Evolutionary conservation across 73 alveolate genomes (phyloP), one percentile per base, ranked within the genome.

Genomic region (Blepharisma stoltei): DNA sequence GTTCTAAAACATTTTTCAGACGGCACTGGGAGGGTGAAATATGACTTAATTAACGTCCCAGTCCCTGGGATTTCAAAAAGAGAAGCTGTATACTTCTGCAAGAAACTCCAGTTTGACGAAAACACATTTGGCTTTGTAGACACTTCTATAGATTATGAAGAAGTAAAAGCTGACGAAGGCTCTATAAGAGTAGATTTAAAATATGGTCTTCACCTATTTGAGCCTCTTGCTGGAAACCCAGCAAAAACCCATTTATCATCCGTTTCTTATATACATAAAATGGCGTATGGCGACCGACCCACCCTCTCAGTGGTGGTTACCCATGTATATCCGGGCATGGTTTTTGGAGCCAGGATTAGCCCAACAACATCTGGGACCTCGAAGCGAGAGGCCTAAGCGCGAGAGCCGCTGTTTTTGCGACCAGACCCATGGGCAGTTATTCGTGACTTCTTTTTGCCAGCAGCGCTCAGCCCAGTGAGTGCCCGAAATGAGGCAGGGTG

Each of bases 11-110:
- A 25, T 20, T 60, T 20, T 25, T 14, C 48, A 9, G 73, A 60
- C 11, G 46, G 14, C 5, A 18, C 73, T 20, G 41, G 41, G 41
- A 14, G 73, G 23, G 23, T 60, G 11, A n/a, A 38, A 60, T 60
- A 60, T 60, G 73, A 60, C 14, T 11, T 60, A 14, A 60, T 60
- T 9, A 38, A 60, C 5, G 73, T 38, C 18, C 49, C n/a, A 14
- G 46, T 60, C 14, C 73, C 73, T 60, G 73, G 73, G 2, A 38
- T 60, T 9, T 60, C 73, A 18, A n/a, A n/a, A 20, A 60, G 73
- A 60, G 73, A 60, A n/a, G 23, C 5, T 20, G 38, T 60, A 9
- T 60, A 60, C 5, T 60, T 60, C 23, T n/a, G 73, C 38, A 60
- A 14, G 18, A 60, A 60, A 60, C 11, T 60, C 0, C 73, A 60